These are phyloP conservation scores for Brassica hybrid DNA, from an alignment of 441 rosid genomes.

Conservation along the genomic window DNA sequence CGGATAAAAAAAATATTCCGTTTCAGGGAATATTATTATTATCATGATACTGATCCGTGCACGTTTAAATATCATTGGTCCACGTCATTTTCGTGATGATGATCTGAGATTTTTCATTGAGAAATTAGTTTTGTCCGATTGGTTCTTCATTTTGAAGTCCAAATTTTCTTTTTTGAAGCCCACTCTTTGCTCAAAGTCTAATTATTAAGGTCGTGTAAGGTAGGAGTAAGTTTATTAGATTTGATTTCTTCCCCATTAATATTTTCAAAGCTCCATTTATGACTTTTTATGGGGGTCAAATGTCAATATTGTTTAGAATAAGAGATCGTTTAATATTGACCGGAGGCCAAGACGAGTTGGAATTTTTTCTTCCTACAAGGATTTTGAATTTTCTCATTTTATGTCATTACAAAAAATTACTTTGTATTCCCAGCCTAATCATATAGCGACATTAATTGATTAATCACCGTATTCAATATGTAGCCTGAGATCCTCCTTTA, in stretches of 20 bases:
- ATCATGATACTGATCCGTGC: conserved; percentile 26
- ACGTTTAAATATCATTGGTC: conserved; percentile 40
- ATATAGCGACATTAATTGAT: too few species aligned
- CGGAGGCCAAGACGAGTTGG: too few species aligned
- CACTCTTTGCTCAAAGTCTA: conserved; percentile 22
- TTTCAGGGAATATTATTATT: conserved; percentile 27
- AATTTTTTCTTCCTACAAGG: too few species aligned
- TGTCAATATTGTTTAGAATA: too few species aligned
- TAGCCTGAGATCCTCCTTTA: too few species aligned
- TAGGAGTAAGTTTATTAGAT: neutral
- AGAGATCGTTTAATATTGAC: too few species aligned
- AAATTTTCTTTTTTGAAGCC: neutral
- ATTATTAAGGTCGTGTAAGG: neutral
- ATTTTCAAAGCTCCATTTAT: conserved; percentile 4
- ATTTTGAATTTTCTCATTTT: too few species aligned
- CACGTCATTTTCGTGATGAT: conserved; percentile 22
- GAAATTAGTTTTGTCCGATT: neutral
- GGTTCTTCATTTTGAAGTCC: neutral
- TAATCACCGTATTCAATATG: too few species aligned
- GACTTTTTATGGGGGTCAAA: neutral
- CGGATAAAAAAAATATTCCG: conserved; percentile 35
- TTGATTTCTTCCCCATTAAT: conserved; percentile 3
- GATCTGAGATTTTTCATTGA: neutral
- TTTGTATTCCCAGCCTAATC: too few species aligned
- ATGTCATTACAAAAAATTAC: too few species aligned